A percentile compares a stretch with the other conserved stretches of the same genome.
These are phyloP conservation scores for Leptodermis oblonga DNA, from an alignment of 257 asterid species.

Conservation along the genomic window DNA sequence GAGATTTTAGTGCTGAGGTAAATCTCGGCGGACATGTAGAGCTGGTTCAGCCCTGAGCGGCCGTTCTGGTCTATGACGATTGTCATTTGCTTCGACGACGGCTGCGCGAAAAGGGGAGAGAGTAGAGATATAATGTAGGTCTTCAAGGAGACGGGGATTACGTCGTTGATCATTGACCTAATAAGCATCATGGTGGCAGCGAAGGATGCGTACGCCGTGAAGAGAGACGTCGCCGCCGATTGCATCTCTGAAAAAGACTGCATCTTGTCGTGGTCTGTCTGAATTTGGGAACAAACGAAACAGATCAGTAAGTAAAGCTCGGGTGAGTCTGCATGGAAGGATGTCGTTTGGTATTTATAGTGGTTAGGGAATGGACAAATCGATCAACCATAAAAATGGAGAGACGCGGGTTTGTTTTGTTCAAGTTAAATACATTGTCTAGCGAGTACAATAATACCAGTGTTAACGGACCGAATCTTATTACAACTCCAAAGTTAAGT, in stretches of 20 bases:
- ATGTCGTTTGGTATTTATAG: no score
- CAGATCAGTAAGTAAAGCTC: neutral
- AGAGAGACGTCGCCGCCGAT: constrained; percentile 46
- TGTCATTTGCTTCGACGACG: constrained; percentile 31
- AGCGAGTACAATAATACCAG: no score
- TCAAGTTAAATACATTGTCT: no score
- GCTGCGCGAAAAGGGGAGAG: constrained; percentile 31
- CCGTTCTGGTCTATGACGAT: constrained; percentile 61
- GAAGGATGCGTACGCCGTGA: constrained; percentile 77
- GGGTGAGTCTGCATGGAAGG: no score
- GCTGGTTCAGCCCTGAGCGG: constrained; percentile 46
- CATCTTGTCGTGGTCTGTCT: constrained; percentile 33
- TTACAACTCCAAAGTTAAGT: no score
- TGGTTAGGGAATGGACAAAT: neutral
- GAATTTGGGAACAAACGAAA: neutral
- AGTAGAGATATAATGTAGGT: constrained; percentile 27
- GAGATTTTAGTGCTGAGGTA: constrained; percentile 59
- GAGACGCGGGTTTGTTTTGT: no score
- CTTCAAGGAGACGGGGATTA: constrained; percentile 43
- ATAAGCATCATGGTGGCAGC: constrained; percentile 69
- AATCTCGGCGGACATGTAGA: constrained; percentile 66
- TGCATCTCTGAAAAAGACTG: constrained; percentile 39
- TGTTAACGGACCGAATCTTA: no score
- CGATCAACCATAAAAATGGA: no score
- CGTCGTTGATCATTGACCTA: constrained; percentile 54